Evolutionary conservation across 495 filamentous ascomycete genomes (phyloP).

Genomic region (Penicillium ochrochloron): DNA sequence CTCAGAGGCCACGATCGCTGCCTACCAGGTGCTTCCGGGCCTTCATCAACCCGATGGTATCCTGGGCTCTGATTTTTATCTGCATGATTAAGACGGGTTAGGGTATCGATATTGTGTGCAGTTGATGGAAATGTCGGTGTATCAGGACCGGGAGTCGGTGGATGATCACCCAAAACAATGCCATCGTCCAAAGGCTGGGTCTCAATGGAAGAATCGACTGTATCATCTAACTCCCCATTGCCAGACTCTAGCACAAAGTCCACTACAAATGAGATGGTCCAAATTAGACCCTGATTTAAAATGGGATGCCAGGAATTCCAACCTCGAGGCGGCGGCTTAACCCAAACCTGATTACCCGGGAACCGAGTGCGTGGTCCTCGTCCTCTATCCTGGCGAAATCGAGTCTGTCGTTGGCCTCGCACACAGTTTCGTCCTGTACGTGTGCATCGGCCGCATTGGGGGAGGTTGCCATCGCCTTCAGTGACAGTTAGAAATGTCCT

Average conservation of each 20-base stretch:
- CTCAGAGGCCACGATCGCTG: conserved; percentile 29
- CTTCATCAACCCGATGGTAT: background rate
- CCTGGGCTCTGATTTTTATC: background rate
- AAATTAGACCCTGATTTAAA: background rate
- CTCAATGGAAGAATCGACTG: background rate
- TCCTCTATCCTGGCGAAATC: conserved; percentile 26
- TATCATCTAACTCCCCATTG: conserved; percentile 21
- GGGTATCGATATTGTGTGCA: background rate
- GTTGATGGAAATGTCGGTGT: background rate
- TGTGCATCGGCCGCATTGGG: conserved; percentile 30
- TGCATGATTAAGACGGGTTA: background rate
- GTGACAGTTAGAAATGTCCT: background rate
- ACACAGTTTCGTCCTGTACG: conserved; percentile 27
- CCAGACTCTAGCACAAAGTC: conserved; percentile 34
- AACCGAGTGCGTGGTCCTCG: conserved; percentile 25
- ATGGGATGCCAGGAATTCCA: conserved; percentile 1
- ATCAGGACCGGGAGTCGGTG: conserved; percentile 3
- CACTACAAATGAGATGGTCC: conserved; percentile 9
- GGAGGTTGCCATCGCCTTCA: conserved; percentile 27
- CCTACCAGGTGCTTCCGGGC: background rate
- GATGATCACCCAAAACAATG: background rate
- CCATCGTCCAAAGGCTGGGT: background rate
- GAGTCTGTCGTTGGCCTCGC: conserved; percentile 19
- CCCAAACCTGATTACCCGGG: conserved; percentile 34
- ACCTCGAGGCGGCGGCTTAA: conserved; percentile 34